Percentiles rank a stretch among this genome's conserved stretches.
Conservation (phyloP, 148 eudicot species). For the Amaranthus cruentus region DNA sequence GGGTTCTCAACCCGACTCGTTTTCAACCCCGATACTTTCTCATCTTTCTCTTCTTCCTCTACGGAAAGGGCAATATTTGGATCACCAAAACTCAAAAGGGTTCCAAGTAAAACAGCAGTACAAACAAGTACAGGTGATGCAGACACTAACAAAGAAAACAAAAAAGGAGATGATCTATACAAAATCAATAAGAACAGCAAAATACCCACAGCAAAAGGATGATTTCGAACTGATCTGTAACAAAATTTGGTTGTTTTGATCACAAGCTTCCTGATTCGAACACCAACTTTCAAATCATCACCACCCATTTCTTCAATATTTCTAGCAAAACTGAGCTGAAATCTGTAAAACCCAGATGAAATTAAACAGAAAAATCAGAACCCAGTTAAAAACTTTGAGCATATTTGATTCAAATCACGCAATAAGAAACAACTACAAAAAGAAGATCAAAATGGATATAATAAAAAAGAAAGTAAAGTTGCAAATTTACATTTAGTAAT, state of each 20-base stretch:
- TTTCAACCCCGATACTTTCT: slow-evolving; percentile 25
- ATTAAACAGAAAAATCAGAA: slow-evolving; percentile 5
- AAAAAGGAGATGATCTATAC: slow-evolving; percentile 53
- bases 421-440: background rate
- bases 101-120: slow-evolving; percentile 69
- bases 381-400: background rate
- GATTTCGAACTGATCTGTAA: slow-evolving; percentile 45
- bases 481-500: background rate
- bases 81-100: slow-evolving; percentile 68
- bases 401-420: background rate
- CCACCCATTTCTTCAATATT: slow-evolving; percentile 24
- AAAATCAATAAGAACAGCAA: slow-evolving; percentile 38
- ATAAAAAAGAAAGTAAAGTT: background rate
- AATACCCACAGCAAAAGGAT: slow-evolving; percentile 60
- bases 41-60: slow-evolving; percentile 37
- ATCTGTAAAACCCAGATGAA: slow-evolving; percentile 6
- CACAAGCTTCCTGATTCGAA: slow-evolving; percentile 35
- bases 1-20: slow-evolving; percentile 23
- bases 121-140: slow-evolving; percentile 69
- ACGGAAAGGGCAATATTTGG: slow-evolving; percentile 38
- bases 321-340: slow-evolving; percentile 10
- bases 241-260: slow-evolving; percentile 36
- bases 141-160: slow-evolving; percentile 58
- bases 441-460: background rate
- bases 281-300: slow-evolving; percentile 39